Percentiles rank a stretch among this genome's conserved stretches.
Evolutionary conservation across 331 rosid genomes (phyloP).

Genomic region (Acacia concinna): DNA sequence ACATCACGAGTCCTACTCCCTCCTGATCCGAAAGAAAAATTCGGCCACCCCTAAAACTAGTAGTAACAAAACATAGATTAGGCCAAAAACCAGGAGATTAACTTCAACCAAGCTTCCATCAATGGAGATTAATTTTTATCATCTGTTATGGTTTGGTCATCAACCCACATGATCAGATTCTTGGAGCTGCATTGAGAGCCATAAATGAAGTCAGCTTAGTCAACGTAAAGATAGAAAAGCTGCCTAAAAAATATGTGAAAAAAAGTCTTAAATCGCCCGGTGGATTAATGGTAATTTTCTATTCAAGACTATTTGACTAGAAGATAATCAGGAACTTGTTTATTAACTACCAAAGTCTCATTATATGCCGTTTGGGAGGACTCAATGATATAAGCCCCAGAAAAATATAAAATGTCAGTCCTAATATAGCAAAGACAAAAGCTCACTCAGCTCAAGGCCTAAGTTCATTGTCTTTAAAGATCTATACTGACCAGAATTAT

Average conservation of each 20-base stretch:
- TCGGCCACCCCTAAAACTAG: neutral
- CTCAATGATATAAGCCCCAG: neutral
- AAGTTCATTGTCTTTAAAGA: neutral
- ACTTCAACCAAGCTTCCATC: neutral
- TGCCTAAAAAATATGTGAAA: neutral
- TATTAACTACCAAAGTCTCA: neutral
- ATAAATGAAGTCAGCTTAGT: neutral
- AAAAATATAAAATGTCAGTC: neutral
- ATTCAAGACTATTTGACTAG: neutral
- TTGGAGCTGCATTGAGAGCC: constrained; percentile 17
- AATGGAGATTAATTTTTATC: neutral
- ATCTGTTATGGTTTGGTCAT: neutral
- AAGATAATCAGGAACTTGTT: neutral
- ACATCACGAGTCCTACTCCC: neutral
- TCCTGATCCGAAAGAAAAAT: neutral
- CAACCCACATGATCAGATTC: neutral
- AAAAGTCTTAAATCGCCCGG: too few relatives aligned
- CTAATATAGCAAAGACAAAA: neutral
- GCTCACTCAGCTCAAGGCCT: neutral
- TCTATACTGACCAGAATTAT: too few relatives aligned
- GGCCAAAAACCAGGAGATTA: neutral
- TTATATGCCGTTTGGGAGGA: neutral
- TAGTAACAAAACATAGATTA: neutral
- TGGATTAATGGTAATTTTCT: neutral
- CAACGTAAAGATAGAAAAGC: neutral